These are phyloP conservation scores for Myriosclerotinia duriaeana DNA, from an alignment of 2,329 filamentous ascomycete species.

Conservation along the genomic window DNA sequence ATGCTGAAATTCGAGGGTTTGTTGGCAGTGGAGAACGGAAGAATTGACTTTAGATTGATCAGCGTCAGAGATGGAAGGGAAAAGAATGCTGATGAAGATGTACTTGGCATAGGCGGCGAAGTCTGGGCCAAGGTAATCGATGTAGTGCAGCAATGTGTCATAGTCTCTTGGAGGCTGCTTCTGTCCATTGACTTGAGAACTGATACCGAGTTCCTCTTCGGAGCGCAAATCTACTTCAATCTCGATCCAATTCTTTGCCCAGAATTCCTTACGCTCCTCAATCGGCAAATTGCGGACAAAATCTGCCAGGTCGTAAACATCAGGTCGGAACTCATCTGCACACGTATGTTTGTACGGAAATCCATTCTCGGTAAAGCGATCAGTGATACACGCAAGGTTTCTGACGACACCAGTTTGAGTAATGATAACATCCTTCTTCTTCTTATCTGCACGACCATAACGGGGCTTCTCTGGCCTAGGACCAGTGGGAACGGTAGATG, in stretches of 20 bases:
- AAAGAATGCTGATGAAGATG: constrained; percentile 29
- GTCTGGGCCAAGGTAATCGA: constrained; percentile 28
- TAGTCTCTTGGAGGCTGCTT: background rate
- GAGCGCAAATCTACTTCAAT: constrained; percentile 27
- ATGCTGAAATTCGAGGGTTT: constrained; percentile 7
- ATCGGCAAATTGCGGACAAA: constrained; percentile 6
- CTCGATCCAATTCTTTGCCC: constrained; percentile 28
- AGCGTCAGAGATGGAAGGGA: constrained; percentile 12
- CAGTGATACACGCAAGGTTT: constrained; percentile 26
- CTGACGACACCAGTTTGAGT: constrained; percentile 22
- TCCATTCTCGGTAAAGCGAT: constrained; percentile 24
- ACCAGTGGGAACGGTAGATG: background rate
- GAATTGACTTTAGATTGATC: background rate
- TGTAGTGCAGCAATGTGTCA: constrained; percentile 23
- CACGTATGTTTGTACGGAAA: constrained; percentile 15
- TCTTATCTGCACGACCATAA: constrained; percentile 25
- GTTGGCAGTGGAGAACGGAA: background rate
- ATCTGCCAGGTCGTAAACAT: constrained; percentile 20
- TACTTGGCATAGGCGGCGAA: constrained; percentile 24
- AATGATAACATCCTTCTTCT: constrained; percentile 31
- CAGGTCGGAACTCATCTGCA: constrained; percentile 19
- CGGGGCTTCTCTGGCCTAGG: background rate
- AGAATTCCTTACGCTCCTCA: constrained; percentile 26
- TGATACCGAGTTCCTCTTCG: background rate
- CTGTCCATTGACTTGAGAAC: background rate